phyloP scores from a whole-genome alignment of 495 filamentous ascomycete species.

The Penicillium soppii region DNA sequence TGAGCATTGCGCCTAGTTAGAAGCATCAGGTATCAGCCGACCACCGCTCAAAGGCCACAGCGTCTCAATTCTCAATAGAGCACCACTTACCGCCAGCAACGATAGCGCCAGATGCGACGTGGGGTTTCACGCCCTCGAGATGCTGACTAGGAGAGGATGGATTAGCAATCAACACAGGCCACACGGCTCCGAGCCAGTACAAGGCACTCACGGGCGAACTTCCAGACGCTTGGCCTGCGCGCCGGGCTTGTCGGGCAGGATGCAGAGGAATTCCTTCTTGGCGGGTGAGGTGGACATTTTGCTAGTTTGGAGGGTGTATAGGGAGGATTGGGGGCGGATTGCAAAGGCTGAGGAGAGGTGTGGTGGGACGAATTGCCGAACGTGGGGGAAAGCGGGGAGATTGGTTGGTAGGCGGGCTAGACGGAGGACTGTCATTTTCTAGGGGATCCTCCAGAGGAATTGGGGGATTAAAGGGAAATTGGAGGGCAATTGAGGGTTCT shows the following conservation, averaged over 20 bases:
- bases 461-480: background rate
- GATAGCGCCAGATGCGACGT: slow-evolving; percentile 31
- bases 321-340: slow-evolving; percentile 1
- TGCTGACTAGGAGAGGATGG: slow-evolving; percentile 34
- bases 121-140: slow-evolving; percentile 34
- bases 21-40: slow-evolving; percentile 2
- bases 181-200: no score
- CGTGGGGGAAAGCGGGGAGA: slow-evolving; percentile 26
- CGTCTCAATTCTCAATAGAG: no score
- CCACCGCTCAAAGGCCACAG: no score
- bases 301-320: slow-evolving; percentile 7
- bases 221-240: slow-evolving; percentile 66
- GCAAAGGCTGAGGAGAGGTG: slow-evolving; percentile 1
- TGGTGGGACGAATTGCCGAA: slow-evolving; percentile 16
- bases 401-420: slow-evolving; percentile 2
- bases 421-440: background rate
- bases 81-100: slow-evolving; percentile 39
- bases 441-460: background rate
- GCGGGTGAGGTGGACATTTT: slow-evolving; percentile 36
- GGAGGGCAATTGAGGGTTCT: no score
- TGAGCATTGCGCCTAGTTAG: slow-evolving; percentile 64
- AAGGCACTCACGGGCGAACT: slow-evolving; percentile 62
- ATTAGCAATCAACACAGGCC: no score
- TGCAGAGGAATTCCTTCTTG: slow-evolving; percentile 80
- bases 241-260: slow-evolving; percentile 74